Evolutionary conservation across 2,329 filamentous ascomycete genomes (phyloP).

Genomic region (Aspergillus persii): DNA sequence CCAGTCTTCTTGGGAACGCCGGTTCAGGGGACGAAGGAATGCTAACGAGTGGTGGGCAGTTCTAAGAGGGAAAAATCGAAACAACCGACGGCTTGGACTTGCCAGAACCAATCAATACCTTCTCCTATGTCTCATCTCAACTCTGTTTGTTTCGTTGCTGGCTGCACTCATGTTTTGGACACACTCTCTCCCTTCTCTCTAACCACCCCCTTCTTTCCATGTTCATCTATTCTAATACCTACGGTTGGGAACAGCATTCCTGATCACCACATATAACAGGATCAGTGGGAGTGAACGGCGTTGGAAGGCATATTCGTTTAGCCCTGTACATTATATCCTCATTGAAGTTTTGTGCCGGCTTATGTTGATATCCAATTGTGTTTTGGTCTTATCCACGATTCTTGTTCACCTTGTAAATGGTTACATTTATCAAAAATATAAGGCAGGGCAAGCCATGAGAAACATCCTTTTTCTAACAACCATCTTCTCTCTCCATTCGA

Average conservation of each 20-base stretch:
- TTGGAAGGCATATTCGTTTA: conserved; percentile 1
- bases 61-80: conserved; percentile 17
- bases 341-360: background rate
- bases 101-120: background rate
- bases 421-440: no score
- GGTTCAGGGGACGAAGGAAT: conserved; percentile 38
- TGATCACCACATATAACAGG: background rate
- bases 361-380: background rate
- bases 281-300: conserved; percentile 1
- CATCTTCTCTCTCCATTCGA: background rate
- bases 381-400: background rate
- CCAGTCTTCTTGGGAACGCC: conserved; percentile 41
- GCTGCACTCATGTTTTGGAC: background rate
- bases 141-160: background rate
- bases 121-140: background rate
- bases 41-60: conserved; percentile 31
- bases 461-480: background rate
- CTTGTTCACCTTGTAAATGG: no score
- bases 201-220: background rate
- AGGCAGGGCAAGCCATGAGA: background rate
- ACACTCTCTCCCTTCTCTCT: background rate
- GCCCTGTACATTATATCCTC: background rate
- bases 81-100: background rate
- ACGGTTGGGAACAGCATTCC: background rate
- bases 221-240: background rate